Evolutionary conservation across 2,329 filamentous ascomycete species (phyloP), one percentile per base, ranked within the genome.

Genomic region (Xylariaceae sp.): DNA sequence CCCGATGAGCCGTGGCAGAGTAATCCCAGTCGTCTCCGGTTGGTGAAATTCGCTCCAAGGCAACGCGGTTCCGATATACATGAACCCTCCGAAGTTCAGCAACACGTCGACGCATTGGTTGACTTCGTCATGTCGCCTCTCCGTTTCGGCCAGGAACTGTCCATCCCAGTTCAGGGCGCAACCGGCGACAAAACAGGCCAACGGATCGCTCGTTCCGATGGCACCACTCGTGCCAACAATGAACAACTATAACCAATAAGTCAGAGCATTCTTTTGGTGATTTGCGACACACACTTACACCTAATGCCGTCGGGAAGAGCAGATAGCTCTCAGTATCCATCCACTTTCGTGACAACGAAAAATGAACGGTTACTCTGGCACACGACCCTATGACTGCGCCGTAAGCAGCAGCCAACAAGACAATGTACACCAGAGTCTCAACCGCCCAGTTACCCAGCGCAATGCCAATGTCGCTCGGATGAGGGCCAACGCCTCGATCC

Each of bases 91-190:
- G 64, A 84, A 83, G 67, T 86, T 86, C 53, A 86, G 74, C 0
- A 86, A 68, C 0, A 83, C 78, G 55, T 86, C 82, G 10, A 86
- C 75, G 44, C 77, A 79, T 1, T 78, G 76, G 67, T 86, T 86
- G 64, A 86, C 82, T 51, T 85, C 82, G 59, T 86, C 84, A 65
- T 85, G 82, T 7, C 82, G 78, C 7, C 76, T 72, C 58, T 83
- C 75, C 0, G 80, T 76, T 68, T 86, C 83, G 3, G 74, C 74
- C 2, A 85, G 78, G 64, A 81, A 86, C n/a, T 77, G 67, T 2
- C 84, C 83, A 57, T 86, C 80, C 84, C 84, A 87, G 70, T 86
- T 87, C 51, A 87, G 72, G 10, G 78, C 77, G 65, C 78, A 81
- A 5, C 84, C 84, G 0, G 84, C 83, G 2, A 82, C 76, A 59